phyloP scores from a whole-genome alignment of 352 stramenopile species.

The Blastocystis sp. region DNA sequence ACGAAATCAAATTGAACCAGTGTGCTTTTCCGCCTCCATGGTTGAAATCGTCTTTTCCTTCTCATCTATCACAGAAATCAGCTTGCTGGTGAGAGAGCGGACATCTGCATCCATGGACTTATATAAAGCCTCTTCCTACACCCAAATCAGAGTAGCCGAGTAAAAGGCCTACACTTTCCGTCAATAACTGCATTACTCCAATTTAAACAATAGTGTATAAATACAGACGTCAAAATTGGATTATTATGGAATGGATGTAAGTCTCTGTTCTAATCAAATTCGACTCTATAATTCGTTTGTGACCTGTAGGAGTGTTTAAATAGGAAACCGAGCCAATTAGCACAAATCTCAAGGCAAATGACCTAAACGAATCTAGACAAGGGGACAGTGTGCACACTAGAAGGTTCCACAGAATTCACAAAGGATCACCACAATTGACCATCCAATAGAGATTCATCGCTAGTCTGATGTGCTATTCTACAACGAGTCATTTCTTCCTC shows the following conservation, averaged over 20 bases:
- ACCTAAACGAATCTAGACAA: no score
- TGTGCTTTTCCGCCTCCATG: background rate
- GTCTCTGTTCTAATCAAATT: background rate
- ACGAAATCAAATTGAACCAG: background rate
- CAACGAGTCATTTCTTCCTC: no score
- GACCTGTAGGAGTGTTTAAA: background rate
- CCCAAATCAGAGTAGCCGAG: background rate
- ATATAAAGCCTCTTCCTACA: constrained; percentile 25
- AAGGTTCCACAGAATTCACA: no score
- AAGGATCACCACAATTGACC: no score
- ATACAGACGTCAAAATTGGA: background rate
- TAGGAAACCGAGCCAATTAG: background rate
- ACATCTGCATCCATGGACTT: constrained; percentile 14
- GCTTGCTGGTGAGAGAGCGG: background rate
- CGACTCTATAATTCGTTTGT: background rate
- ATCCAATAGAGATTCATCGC: no score
- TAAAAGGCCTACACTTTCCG: constrained; percentile 10
- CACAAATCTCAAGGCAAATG: background rate
- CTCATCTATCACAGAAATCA: background rate
- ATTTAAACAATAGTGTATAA: background rate
- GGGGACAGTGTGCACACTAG: no score
- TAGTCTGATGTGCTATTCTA: no score
- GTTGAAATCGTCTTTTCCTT: background rate
- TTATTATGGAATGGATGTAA: background rate
- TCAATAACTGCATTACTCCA: background rate